Conservation (phyloP, 768 basidiomycete genomes). For the Neoboletus subvelutipes region DNA sequence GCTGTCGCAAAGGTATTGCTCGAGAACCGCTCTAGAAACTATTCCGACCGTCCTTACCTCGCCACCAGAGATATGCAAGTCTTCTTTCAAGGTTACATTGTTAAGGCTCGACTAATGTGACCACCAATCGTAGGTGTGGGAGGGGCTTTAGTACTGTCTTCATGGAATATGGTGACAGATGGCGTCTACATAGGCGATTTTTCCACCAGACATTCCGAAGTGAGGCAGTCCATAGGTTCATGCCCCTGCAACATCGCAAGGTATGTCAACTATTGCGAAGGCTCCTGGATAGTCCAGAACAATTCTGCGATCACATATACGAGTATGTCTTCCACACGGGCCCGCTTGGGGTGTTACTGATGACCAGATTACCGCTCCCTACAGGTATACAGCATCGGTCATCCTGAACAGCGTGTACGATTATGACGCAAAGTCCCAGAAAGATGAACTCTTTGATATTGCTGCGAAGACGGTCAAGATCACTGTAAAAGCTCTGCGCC, state of each 20-base stretch:
- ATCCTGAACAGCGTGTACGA: constrained; percentile 24
- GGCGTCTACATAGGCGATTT: constrained; percentile 33
- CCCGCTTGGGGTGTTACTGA: background rate
- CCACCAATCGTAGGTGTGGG: constrained; percentile 15
- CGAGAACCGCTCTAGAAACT: constrained; percentile 45
- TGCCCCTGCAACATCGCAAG: constrained; percentile 31
- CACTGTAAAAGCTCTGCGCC: constrained; percentile 11
- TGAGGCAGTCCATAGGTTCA: constrained; percentile 26
- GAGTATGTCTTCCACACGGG: constrained; percentile 24
- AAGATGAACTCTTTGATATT: constrained; percentile 16
- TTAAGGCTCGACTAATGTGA: background rate
- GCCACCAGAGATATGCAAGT: constrained; percentile 14
- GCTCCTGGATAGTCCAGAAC: constrained; percentile 34
- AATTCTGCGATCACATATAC: constrained; percentile 34
- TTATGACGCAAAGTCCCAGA: constrained; percentile 10
- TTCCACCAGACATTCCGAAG: constrained; percentile 29
- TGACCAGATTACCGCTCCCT: background rate
- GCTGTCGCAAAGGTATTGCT: constrained; percentile 45
- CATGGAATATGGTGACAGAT: constrained; percentile 33
- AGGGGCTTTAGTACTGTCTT: constrained; percentile 24
- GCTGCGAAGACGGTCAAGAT: constrained; percentile 7
- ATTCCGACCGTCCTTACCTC: constrained; percentile 49
- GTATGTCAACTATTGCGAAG: constrained; percentile 32
- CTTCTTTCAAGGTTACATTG: background rate
- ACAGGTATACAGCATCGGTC: constrained; percentile 21